Evolutionary conservation across 352 stramenopile genomes (phyloP).

Genomic region (Pythium coloratum): DNA sequence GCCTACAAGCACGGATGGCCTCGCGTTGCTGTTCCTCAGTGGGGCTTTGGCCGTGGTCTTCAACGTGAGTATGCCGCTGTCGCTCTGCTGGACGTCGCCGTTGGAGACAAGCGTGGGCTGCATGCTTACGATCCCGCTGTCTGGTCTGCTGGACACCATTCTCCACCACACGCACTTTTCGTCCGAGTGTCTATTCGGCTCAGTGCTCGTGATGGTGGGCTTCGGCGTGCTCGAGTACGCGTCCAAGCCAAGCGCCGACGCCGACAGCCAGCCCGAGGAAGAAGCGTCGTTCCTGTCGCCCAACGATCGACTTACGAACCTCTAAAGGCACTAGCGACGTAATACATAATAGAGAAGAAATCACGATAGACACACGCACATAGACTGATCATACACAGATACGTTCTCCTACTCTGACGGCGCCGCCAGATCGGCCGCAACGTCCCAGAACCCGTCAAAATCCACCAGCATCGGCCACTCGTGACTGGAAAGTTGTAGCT

Average conservation of each 20-base stretch:
- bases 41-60: conserved; percentile 36
- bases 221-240: conserved; percentile 36
- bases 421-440: not conserved
- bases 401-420: not conserved
- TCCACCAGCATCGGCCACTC: conserved; percentile 9
- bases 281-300: conserved; percentile 12
- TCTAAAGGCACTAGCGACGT: not conserved
- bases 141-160: conserved; percentile 43
- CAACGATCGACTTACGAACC: conserved; percentile 8
- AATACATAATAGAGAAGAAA: conserved; percentile 9
- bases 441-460: conserved; percentile 7
- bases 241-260: conserved; percentile 4
- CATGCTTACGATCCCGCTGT: conserved; percentile 61
- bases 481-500: conserved; percentile 5
- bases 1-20: conserved; percentile 33
- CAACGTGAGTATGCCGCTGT: conserved; percentile 45
- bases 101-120: conserved; percentile 56
- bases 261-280: conserved; percentile 10
- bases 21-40: conserved; percentile 41
- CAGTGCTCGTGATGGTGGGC: conserved; percentile 46
- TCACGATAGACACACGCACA: not conserved
- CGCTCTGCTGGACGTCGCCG: conserved; percentile 54
- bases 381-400: not conserved
- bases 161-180: conserved; percentile 51
- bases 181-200: conserved; percentile 46